Base-by-base conservation (phyloP, 148 eudicot genomes). In the Fagopyrum esculentum region DNA sequence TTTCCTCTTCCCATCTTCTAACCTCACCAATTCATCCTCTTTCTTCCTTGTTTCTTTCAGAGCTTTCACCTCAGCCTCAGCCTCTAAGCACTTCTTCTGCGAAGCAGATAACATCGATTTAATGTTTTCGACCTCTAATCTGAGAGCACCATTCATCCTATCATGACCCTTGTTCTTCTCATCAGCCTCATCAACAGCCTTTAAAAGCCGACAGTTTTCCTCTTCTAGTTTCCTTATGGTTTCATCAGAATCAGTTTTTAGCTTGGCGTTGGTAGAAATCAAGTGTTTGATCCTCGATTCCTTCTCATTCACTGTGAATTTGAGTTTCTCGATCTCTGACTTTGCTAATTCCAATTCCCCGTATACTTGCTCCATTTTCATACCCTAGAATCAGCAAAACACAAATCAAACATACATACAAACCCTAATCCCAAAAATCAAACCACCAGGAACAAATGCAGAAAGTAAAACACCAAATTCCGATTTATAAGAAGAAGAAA, bases 1-100 rank as follows among this genome's bases (percentile, higher is more conserved):
- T 79, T 86, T 88, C 55, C 77, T 82, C 10, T 79, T 83, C 59
- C 79, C 86, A n/a, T 91, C 91, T 79, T 88, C 91, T 47, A 87
- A 79, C 52, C 83, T 85, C 4, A 43, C 60, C 59, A 87, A 44
- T 74, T 78, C 29, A 74, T 86, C 84, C 71, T 87, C 92, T 68
- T 81, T 84, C 29, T 69, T 63, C 48, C 74, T 74, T 72, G 78
- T 50, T 52, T 87, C 86, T 74, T 76, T 79, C 3, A 83, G 77
- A 10, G 73, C 71, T 74, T 79, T 80, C 1, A 74, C 73, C 69
- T 73, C 83, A n/a, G 75, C 80, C 77, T 83, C 87, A 0, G 52
- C 78, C 70, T 83, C 86, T 13, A 80, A 71, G 75, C 77, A 73
- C 82, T 85, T 87, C 71, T 75, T 83, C 81, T 89, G 85, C 54